Evolutionary conservation across 2,329 filamentous ascomycete species (phyloP).

Genomic region (Chalaropsis ovoidea): DNA sequence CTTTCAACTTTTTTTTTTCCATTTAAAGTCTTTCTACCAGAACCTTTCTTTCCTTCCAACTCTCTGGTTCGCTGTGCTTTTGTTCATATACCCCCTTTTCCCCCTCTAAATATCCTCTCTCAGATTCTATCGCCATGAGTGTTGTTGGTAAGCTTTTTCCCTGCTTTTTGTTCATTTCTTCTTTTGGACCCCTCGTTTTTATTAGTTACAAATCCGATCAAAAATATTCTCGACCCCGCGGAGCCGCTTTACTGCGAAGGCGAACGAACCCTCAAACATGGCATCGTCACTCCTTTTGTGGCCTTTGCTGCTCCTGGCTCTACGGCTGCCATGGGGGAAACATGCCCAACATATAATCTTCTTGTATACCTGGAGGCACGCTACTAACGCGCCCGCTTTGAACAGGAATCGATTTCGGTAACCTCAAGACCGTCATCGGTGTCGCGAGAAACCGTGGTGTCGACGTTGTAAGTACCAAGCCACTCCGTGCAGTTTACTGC

Average conservation of each 20-base stretch:
- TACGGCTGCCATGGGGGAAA: no score
- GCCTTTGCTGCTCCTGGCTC: no score
- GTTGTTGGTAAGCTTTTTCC: constrained; percentile 23
- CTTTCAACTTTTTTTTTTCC: constrained; percentile 16
- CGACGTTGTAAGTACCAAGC: constrained; percentile 71
- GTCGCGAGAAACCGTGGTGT: constrained; percentile 97
- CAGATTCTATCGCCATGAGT: constrained; percentile 25
- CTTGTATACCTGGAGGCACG: neutral
- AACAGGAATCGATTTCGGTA: constrained; percentile 82
- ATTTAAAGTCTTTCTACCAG: constrained; percentile 22
- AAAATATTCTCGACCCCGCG: constrained; percentile 19
- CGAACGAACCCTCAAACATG: neutral
- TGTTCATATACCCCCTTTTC: constrained; percentile 2
- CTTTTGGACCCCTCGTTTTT: constrained; percentile 12
- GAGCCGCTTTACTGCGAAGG: neutral
- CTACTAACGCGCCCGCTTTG: neutral
- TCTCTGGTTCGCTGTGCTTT: constrained; percentile 8
- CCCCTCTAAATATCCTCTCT: constrained; percentile 12
- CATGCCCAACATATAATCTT: no score
- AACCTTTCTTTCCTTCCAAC: constrained; percentile 19
- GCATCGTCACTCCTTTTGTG: neutral
- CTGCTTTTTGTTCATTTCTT: constrained; percentile 10
- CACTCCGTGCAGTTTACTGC: neutral
- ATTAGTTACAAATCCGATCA: constrained; percentile 14
- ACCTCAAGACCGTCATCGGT: constrained; percentile 92